Base-by-base conservation (phyloP, 225 moss, liverwort and hornwort species). In the Antitrichia curtipendula region DNA sequence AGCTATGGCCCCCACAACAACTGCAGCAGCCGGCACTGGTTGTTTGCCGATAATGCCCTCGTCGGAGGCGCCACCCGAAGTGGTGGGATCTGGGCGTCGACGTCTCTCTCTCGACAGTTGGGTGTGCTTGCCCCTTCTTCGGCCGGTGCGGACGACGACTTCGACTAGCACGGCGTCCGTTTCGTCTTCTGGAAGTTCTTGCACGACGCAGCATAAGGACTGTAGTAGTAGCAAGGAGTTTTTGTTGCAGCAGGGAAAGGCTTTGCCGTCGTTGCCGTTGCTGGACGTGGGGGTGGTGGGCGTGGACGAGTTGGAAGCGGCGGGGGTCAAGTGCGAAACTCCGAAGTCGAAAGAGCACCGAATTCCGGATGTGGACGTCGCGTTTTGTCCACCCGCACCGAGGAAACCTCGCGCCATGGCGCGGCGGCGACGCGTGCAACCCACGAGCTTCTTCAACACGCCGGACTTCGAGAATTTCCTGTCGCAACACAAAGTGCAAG, bases 261-360 rank as follows among this genome's bases (percentile, higher is more conserved):
- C 52, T 34, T 50, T 50, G 50, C 74, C 73, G 4, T 73, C 72
- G 29, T 73, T 74, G 31, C 73, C 49, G 34, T 75, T 5, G 75
- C 75, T 75, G 34, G 75, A 75, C 52, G 21, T 75, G 21, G 50
- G 50, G 32, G 0, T 50, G 75, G 50, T 50, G 34, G 50, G 75
- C 50, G 13, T 50, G 75, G 75, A 75, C 34, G 52, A 75, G 75
- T 75, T 75, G 75, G 75, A 75, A 75, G 75, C 34, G 22, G 75
- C 34, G 52, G 52, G 75, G 22, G 34, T 13, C 22, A 75, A 75
- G 9, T 93, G 91, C 21, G 88, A 93, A 84, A 93, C 91, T 10
- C 93, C 91, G 59, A 93, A 91, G 79, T 90, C 91, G 40, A 93
- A 93, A 87, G 91, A 91, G 83, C 91, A 93, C 78, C 91, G 90